phyloP scores from a whole-genome alignment of 2,329 filamentous ascomycete genomes.

The Aspergillus ochraceoroseus region DNA sequence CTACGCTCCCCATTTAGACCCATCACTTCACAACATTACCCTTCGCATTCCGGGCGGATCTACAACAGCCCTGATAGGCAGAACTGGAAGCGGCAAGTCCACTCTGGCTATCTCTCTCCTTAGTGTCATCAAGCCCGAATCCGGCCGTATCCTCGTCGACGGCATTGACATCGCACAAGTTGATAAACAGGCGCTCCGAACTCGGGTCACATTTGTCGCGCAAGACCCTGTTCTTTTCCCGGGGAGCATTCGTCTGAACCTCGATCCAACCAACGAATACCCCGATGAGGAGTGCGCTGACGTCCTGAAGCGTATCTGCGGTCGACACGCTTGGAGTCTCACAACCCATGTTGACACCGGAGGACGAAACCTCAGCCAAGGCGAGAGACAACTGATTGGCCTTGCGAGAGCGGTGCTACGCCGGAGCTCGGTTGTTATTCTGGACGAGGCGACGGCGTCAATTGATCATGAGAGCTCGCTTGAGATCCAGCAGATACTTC shows the following conservation, averaged over 20 bases:
- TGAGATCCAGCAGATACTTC: constrained; percentile 38
- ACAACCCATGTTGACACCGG: constrained; percentile 55
- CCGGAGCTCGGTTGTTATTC: constrained; percentile 57
- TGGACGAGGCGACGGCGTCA: constrained; percentile 63
- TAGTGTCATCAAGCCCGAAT: constrained; percentile 51
- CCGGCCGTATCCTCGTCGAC: constrained; percentile 57
- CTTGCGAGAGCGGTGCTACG: constrained; percentile 59
- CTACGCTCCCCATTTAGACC: constrained; percentile 73
- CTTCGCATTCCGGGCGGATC: constrained; percentile 73
- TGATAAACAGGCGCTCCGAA: constrained; percentile 55
- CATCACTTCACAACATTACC: constrained; percentile 62
- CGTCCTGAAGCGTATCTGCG: constrained; percentile 53
- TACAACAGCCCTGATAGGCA: constrained; percentile 72
- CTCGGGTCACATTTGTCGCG: constrained; percentile 61
- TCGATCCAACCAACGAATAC: constrained; percentile 58
- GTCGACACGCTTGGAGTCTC: constrained; percentile 53
- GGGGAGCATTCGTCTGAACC: constrained; percentile 57
- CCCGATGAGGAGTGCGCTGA: constrained; percentile 51
- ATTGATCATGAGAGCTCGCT: constrained; percentile 59
- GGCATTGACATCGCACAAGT: constrained; percentile 57
- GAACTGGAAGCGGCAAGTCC: constrained; percentile 76
- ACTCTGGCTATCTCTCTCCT: constrained; percentile 63
- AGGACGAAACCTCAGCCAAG: constrained; percentile 59
- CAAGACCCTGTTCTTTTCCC: constrained; percentile 64
- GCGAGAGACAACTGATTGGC: constrained; percentile 61